phyloP scores from a whole-genome alignment of 75 land plant species.

The Cunninghamia lanceolata region DNA sequence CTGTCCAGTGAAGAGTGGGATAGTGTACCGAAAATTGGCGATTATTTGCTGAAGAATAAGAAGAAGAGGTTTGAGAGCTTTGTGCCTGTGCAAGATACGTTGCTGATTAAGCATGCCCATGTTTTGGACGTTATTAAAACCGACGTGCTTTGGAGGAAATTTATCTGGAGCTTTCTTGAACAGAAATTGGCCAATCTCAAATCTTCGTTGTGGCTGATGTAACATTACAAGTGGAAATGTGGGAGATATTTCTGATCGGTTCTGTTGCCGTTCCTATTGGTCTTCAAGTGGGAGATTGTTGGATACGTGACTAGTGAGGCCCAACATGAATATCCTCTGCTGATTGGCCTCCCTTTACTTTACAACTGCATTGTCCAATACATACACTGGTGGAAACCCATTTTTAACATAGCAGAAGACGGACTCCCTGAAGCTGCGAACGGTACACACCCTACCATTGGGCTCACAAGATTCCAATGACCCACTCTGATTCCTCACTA shows the following conservation, averaged over 20 bases:
- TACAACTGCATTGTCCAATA: not conserved
- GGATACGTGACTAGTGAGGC: too few relatives aligned
- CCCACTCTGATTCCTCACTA: not conserved
- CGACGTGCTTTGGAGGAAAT: too few relatives aligned
- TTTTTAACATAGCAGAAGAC: not conserved
- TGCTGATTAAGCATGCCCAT: constrained; percentile 82
- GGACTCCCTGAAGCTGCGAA: too few relatives aligned
- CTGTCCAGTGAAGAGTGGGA: constrained; percentile 77
- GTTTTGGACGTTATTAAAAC: too few relatives aligned
- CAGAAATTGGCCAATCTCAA: too few relatives aligned
- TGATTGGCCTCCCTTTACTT: not conserved
- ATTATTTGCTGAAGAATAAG: constrained; percentile 83
- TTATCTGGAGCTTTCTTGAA: too few relatives aligned
- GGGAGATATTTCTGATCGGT: too few relatives aligned
- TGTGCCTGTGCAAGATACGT: constrained; percentile 81
- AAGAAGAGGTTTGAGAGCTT: constrained; percentile 94
- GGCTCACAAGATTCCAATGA: not conserved
- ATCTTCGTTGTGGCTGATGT: too few relatives aligned
- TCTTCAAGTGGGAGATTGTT: too few relatives aligned
- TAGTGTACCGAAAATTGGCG: constrained; percentile 88
- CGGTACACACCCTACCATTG: not conserved
- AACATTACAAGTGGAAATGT: too few relatives aligned
- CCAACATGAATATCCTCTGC: too few relatives aligned
- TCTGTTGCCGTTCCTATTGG: too few relatives aligned
- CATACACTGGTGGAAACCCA: not conserved